These are phyloP conservation scores for Clavispora santaluciae DNA, from an alignment of 805 yeast species.

Conservation along the genomic window DNA sequence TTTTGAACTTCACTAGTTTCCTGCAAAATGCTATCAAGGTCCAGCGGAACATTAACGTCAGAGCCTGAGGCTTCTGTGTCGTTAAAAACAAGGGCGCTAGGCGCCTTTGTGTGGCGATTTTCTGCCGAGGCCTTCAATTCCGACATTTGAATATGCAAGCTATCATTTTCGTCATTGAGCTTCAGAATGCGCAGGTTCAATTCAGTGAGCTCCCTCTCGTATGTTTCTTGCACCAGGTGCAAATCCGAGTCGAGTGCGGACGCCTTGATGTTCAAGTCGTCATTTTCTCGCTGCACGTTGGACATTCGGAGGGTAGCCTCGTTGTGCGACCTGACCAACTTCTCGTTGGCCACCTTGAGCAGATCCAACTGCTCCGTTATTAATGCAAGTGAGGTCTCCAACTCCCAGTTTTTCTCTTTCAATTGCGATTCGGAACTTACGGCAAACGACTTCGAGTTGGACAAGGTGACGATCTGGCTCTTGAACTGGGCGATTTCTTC, in stretches of 20 bases:
- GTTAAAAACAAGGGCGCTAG: background rate
- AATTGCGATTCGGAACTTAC: conserved; percentile 43
- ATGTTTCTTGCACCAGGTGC: conserved; percentile 28
- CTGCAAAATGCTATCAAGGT: conserved; percentile 29
- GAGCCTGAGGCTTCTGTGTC: conserved; percentile 18
- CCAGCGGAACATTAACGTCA: conserved; percentile 29
- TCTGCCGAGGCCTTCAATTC: conserved; percentile 7
- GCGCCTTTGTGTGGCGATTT: background rate
- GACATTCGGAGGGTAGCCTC: conserved; percentile 28
- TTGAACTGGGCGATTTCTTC: conserved; percentile 40
- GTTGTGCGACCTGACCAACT: conserved; percentile 27
- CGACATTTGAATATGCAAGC: conserved; percentile 39
- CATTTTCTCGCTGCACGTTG: conserved; percentile 43
- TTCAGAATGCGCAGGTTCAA: conserved; percentile 50
- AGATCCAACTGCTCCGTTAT: conserved; percentile 41
- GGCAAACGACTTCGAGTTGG: conserved; percentile 29
- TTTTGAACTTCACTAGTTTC: conserved; percentile 20
- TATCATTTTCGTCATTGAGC: conserved; percentile 67
- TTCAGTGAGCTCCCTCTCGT: conserved; percentile 41
- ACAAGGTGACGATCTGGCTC: conserved; percentile 30
- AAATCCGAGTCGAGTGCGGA: conserved; percentile 37
- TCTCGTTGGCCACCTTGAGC: conserved; percentile 36
- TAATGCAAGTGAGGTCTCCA: conserved; percentile 48
- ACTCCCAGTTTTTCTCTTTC: conserved; percentile 61
- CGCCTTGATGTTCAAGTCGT: conserved; percentile 39